A percentile compares a stretch with the other conserved stretches of the same genome.
phyloP scores from a whole-genome alignment of 805 yeast genomes.

The Yarrowia deformans region DNA sequence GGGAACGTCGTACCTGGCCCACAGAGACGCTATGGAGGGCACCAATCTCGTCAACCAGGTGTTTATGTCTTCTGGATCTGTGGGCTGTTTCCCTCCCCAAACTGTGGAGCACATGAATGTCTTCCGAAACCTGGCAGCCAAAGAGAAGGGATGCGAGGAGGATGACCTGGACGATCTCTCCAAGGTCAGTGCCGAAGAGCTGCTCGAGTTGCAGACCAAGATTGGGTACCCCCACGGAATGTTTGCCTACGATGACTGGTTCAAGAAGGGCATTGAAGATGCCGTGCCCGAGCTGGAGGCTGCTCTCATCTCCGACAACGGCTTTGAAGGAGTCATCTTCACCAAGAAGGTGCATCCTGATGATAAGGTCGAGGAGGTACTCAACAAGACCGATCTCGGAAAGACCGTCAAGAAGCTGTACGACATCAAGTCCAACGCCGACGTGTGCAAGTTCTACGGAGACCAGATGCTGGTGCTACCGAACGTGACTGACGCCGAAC shows the following conservation, averaged over 20 bases:
- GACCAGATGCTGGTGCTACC: constrained; percentile 28
- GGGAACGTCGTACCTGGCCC: constrained; percentile 8
- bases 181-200: constrained; percentile 2
- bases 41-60: constrained; percentile 10
- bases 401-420: constrained; percentile 9
- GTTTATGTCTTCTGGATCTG: constrained; percentile 21
- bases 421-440: constrained; percentile 11
- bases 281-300: constrained; percentile 7
- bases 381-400: constrained; percentile 8
- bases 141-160: constrained; percentile 1
- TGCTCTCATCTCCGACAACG: constrained; percentile 9
- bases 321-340: constrained; percentile 22
- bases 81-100: constrained; percentile 16
- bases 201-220: not conserved
- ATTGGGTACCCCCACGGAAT: constrained; percentile 24
- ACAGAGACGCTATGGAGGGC: constrained; percentile 17
- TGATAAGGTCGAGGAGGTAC: constrained; percentile 13
- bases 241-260: constrained; percentile 18
- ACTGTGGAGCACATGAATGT: constrained; percentile 6
- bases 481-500: not conserved
- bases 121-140: constrained; percentile 11
- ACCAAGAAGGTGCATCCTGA: constrained; percentile 10
- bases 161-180: constrained; percentile 8
- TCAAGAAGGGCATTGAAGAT: constrained; percentile 16
- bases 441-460: constrained; percentile 26